Evolutionary conservation across 2,329 filamentous ascomycete species (phyloP).

Genomic region (Ophiostoma sp.): DNA sequence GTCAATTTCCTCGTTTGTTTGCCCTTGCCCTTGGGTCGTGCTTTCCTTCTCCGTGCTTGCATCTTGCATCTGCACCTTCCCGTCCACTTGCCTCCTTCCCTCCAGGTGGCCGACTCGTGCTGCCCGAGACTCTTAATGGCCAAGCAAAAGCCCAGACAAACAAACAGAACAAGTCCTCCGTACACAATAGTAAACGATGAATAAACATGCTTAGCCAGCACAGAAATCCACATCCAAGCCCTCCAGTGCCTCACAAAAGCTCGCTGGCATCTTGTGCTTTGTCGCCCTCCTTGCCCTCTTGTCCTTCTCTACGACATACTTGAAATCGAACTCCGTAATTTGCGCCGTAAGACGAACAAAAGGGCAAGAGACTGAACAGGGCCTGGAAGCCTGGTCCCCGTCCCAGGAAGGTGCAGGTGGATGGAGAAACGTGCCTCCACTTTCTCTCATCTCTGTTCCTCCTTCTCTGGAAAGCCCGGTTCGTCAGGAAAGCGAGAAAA

Average conservation of each 20-base stretch:
- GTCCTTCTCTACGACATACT: neutral
- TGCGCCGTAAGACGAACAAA: neutral
- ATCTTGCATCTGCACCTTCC: conserved; percentile 13
- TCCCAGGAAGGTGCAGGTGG: neutral
- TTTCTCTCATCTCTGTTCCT: conserved; percentile 5
- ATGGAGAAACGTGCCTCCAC: neutral
- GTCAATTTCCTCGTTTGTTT: neutral
- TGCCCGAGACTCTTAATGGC: conserved; percentile 4
- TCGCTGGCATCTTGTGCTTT: neutral
- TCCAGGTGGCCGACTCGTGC: neutral
- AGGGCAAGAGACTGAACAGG: conserved; percentile 1
- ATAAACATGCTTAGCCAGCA: neutral
- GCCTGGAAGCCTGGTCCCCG: neutral
- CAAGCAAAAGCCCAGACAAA: conserved; percentile 7
- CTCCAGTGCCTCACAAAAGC: neutral
- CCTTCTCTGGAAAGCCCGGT: conserved; percentile 14
- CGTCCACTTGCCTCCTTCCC: neutral
- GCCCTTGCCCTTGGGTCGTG: neutral
- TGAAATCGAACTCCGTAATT: conserved; percentile 10
- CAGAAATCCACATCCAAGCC: conserved; percentile 5
- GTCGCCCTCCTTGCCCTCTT: neutral
- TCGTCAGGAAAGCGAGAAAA: neutral
- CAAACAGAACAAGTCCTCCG: neutral
- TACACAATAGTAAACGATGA: neutral
- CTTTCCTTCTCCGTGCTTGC: neutral